Conservation (phyloP, 2,329 filamentous ascomycete genomes). For the Trichoderma sp. region DNA sequence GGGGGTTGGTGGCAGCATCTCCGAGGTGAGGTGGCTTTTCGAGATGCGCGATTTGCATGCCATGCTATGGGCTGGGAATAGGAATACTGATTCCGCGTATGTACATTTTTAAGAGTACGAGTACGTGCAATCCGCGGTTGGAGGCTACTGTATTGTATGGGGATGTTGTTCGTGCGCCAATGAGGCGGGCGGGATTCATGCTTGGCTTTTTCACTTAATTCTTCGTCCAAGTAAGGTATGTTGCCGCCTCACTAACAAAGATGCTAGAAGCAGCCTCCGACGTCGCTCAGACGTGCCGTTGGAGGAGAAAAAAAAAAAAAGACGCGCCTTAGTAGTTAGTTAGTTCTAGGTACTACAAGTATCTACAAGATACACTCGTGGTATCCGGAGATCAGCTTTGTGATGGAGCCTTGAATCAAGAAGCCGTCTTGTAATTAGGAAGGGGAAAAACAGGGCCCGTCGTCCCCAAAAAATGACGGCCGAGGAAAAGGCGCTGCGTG, state of each 20-base stretch:
- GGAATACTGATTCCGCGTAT: neutral
- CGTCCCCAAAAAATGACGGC: neutral
- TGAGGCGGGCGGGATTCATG: neutral
- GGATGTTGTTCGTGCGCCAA: neutral
- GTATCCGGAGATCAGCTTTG: neutral
- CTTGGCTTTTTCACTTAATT: neutral
- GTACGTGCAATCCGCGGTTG: neutral
- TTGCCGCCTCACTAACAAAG: neutral
- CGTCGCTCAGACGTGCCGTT: constrained; percentile 7
- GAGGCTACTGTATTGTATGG: neutral
- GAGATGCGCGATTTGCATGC: constrained; percentile 9
- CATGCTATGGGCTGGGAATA: neutral
- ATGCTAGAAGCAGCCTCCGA: constrained; percentile 9
- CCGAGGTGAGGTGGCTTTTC: constrained; percentile 1
- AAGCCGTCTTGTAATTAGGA: neutral
- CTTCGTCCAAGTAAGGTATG: neutral
- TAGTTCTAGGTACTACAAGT: too few species aligned
- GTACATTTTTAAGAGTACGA: neutral
- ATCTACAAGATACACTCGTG: neutral
- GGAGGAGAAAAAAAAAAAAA: neutral
- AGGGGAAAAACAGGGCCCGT: neutral
- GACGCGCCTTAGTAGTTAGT: neutral
- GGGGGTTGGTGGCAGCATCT: constrained; percentile 9
- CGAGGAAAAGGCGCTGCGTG: neutral
- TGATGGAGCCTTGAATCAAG: neutral